Conservation (phyloP, 2,329 filamentous ascomycete species). For the Thelonectria olida region DNA sequence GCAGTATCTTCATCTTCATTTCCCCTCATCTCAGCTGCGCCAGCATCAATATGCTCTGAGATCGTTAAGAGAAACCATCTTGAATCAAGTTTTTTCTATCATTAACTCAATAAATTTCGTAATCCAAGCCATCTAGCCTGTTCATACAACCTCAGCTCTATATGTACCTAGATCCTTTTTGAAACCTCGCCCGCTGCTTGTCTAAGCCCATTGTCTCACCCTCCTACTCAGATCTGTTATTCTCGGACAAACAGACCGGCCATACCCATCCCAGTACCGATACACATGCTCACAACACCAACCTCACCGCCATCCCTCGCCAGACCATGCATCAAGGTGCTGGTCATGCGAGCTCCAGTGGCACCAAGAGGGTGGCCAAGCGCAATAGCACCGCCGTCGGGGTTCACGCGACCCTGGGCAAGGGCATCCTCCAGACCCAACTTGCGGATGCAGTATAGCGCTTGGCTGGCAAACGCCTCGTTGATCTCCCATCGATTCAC, state of each 20-base stretch:
- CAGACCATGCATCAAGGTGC: slow-evolving; percentile 73
- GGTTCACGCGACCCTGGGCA: slow-evolving; percentile 80
- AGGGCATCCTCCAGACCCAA: slow-evolving; percentile 71
- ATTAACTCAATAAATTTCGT: not conserved
- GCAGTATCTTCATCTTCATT: no score
- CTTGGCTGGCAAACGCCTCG: slow-evolving; percentile 77
- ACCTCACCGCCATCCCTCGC: slow-evolving; percentile 77
- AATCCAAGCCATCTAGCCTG: not conserved
- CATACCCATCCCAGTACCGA: slow-evolving; percentile 64
- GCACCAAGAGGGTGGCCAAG: slow-evolving; percentile 91
- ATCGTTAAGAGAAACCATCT: no score
- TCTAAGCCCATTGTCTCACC: not conserved
- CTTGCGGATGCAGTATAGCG: slow-evolving; percentile 75
- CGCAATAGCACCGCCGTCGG: slow-evolving; percentile 93
- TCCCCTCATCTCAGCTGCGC: no score
- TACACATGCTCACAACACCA: slow-evolving; percentile 91
- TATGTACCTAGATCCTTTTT: not conserved
- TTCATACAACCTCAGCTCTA: not conserved
- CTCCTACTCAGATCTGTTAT: no score
- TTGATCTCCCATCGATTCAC: slow-evolving; percentile 94
- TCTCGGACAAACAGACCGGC: slow-evolving; percentile 38
- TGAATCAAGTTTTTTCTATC: not conserved
- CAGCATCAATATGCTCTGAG: no score
- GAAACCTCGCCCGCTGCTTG: not conserved
- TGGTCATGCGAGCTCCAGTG: slow-evolving; percentile 83